Conservation (phyloP, 2,329 filamentous ascomycete species). For the Tolypocladium inflatum region DNA sequence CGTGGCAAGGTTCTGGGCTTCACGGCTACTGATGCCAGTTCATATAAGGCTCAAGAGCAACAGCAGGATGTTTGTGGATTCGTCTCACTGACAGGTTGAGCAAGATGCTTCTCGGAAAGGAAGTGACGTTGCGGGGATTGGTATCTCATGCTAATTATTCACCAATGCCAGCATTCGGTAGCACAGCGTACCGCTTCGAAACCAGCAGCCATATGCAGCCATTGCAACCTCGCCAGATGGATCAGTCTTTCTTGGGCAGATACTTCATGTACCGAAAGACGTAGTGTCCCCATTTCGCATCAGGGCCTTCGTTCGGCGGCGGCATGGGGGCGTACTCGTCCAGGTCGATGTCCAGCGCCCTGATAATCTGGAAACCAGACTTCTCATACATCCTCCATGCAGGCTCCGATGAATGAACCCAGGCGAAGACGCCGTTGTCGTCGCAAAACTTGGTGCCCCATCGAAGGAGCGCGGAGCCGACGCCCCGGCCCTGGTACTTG, state of each 20-base stretch:
- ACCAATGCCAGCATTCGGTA: background rate
- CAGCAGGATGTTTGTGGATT: background rate
- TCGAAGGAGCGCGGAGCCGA: conserved; percentile 20
- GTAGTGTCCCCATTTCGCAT: conserved; percentile 21
- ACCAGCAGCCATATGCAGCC: background rate
- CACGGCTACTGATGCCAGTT: background rate
- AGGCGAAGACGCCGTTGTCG: conserved; percentile 16
- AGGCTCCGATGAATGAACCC: conserved; percentile 24
- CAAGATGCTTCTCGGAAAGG: background rate
- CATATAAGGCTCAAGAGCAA: background rate
- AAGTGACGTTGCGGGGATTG: too few species aligned
- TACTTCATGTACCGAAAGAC: conserved; percentile 23
- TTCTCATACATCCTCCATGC: conserved; percentile 19
- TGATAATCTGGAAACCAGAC: conserved; percentile 18
- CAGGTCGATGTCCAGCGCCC: conserved; percentile 18
- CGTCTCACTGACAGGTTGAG: background rate
- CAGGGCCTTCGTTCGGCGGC: conserved; percentile 12
- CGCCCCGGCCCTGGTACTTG: conserved; percentile 16
- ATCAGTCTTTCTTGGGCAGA: conserved; percentile 2
- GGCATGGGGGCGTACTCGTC: conserved; percentile 19
- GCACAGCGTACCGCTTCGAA: background rate
- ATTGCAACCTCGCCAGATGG: background rate
- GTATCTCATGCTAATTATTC: too few species aligned
- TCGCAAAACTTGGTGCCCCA: conserved; percentile 22
- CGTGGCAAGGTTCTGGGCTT: background rate